Base-by-base conservation (phyloP, 352 stramenopile genomes). In the Pythium inflatum region DNA sequence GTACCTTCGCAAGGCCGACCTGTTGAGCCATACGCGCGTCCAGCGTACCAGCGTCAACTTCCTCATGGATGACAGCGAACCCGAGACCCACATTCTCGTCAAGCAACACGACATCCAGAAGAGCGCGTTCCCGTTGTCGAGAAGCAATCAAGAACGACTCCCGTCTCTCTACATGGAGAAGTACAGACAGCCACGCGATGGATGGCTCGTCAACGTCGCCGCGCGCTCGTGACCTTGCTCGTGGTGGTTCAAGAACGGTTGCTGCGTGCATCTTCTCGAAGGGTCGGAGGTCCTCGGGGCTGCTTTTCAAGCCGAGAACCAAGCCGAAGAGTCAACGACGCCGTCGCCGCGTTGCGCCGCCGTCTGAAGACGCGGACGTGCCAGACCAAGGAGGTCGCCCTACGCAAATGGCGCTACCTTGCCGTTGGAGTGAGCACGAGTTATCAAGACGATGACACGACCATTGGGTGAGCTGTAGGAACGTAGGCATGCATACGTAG, bases 221-320 rank as follows among this genome's bases (percentile, higher is more conserved):
- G 48, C 28, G 14, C 60, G 36, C 11, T 46, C 27, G 4, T 60
- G 48, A 20, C 48, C 46, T 27, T 67, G 60, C 48, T 45, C 30
- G 28, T 67, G 33, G 48, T 60, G 60, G 24, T 67, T 67, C 60
- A 67, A 67, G 49, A 41, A 51, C 60, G 60, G 60, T 3, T 53
- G 60, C 48, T 67, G 48, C 20, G 48, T 67, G n/a, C 60, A 67
- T 53, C 34, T 67, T 34, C 46, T 60, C 12, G 60, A 60, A 60
- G 48, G 30, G 1, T 14, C 60, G 6, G 27, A 56, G 46, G 28
- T 67, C 12, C 8, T 67, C 9, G 60, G 31, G 4, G 36, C 24
- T 24, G 25, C n/a, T 18, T 38, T 31, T 11, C 12, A 41, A 1
- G 24, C 9, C 16, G 59, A 33, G 16, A 14, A 33, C 24, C 33